These are phyloP conservation scores for Epithemia pelagica DNA, from an alignment of 108 stramenopile genomes.

Conservation along the genomic window DNA sequence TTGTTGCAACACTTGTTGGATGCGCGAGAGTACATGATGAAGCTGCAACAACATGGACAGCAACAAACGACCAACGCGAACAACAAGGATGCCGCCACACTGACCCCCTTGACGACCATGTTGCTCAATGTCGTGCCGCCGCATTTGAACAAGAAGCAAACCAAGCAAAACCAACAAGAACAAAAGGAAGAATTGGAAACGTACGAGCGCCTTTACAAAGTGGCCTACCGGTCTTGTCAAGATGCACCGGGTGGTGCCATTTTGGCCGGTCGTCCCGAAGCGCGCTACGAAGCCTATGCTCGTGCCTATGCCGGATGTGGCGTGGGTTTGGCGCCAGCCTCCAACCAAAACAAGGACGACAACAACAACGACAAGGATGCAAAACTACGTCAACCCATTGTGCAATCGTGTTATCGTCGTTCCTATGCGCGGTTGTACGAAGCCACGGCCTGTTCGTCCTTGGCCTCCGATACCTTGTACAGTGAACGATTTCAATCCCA, in stretches of 20 bases:
- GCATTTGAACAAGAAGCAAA: not conserved
- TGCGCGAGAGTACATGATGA: conserved; percentile 52
- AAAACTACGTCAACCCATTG: conserved; percentile 9
- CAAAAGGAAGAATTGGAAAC: conserved; percentile 11
- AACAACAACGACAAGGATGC: too few relatives aligned
- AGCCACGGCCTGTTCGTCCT: conserved; percentile 43
- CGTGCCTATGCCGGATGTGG: conserved; percentile 78
- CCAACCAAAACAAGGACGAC: too few relatives aligned
- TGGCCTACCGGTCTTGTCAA: conserved; percentile 74
- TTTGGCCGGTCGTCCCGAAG: conserved; percentile 60
- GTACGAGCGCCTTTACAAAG: conserved; percentile 57
- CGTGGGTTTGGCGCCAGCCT: too few relatives aligned
- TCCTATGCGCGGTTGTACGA: conserved; percentile 77
- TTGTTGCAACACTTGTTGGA: conserved; percentile 67
- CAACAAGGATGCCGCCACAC: not conserved
- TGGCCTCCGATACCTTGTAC: conserved; percentile 53
- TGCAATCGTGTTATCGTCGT: conserved; percentile 47
- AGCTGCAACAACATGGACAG: conserved; percentile 33
- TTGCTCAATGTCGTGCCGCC: conserved; percentile 34
- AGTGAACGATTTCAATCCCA: conserved; percentile 29
- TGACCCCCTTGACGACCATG: conserved; percentile 46
- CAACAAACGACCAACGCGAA: not conserved
- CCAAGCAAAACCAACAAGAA: conserved; percentile 13
- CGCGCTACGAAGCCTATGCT: conserved; percentile 82
- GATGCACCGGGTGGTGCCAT: conserved; percentile 75